Evolutionary conservation across 2,329 filamentous ascomycete species (phyloP).

Genomic region (Neobulgaria alba): DNA sequence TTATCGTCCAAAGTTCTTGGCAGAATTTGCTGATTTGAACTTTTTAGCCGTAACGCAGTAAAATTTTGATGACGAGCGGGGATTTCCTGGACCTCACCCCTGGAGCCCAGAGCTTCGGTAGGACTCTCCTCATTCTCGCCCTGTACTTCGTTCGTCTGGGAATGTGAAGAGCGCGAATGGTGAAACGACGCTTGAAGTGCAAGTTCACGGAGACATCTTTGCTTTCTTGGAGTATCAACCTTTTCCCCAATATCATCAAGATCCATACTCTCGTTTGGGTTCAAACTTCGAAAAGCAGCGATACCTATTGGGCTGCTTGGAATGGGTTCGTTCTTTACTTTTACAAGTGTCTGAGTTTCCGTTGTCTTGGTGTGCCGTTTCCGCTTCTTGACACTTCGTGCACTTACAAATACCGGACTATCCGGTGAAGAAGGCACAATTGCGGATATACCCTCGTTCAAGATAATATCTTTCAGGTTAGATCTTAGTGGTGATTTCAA

Average conservation of each 20-base stretch:
- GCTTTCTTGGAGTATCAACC: conserved; percentile 29
- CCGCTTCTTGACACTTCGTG: conserved; percentile 19
- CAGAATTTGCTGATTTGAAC: conserved; percentile 22
- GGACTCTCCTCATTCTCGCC: neutral
- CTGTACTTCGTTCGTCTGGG: neutral
- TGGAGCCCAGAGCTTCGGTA: too few species aligned
- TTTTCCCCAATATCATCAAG: conserved; percentile 30
- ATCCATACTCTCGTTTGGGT: conserved; percentile 26
- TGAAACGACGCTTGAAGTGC: neutral
- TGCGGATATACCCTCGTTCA: too few species aligned
- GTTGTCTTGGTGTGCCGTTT: conserved; percentile 7
- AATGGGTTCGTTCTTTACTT: conserved; percentile 23
- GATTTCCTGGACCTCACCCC: too few species aligned
- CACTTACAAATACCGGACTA: neutral
- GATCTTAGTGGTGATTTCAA: neutral
- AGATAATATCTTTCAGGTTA: neutral
- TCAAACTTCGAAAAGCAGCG: conserved; percentile 11
- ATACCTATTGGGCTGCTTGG: conserved; percentile 25
- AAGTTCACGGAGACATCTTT: conserved; percentile 1
- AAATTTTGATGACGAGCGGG: too few species aligned
- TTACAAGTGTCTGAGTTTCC: conserved; percentile 1
- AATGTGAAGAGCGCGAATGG: neutral
- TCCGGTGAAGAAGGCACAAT: neutral
- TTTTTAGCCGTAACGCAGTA: conserved; percentile 20
- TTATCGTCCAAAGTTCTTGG: conserved; percentile 15